Percentiles rank a stretch among this genome's conserved stretches.
Conservation (phyloP, 768 basidiomycete genomes). For the Strobilomyces confusus region DNA sequence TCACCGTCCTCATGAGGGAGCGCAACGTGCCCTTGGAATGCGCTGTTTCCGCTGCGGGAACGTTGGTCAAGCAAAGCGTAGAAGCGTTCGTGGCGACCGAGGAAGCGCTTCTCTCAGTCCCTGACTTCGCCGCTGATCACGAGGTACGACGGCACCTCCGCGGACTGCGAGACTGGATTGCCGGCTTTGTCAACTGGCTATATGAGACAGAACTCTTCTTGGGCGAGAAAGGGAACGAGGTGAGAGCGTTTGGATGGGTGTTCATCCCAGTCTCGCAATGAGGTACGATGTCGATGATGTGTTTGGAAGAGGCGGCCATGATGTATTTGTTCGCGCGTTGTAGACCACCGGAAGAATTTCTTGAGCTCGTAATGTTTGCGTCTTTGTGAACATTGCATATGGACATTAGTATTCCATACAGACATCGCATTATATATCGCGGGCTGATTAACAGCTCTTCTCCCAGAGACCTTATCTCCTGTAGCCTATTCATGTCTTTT, state of each 20-base stretch:
- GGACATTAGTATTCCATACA: neutral
- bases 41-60: conserved; percentile 31
- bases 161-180: conserved; percentile 53
- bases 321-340: conserved; percentile 4
- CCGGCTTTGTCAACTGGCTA: conserved; percentile 58
- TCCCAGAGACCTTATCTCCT: neutral
- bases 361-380: neutral
- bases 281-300: neutral
- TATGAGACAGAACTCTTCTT: conserved; percentile 64
- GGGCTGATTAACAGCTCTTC: neutral
- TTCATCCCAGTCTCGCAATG: conserved; percentile 36
- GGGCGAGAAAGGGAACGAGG: conserved; percentile 52
- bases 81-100: conserved; percentile 28
- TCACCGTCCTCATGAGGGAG: conserved; percentile 46
- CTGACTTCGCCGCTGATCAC: conserved; percentile 13
- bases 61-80: conserved; percentile 26
- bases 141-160: conserved; percentile 40
- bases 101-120: conserved; percentile 15
- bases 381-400: neutral
- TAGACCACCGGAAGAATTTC: conserved; percentile 1
- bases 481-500: too few species aligned
- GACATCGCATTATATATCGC: neutral
- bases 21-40: conserved; percentile 45
- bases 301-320: neutral
- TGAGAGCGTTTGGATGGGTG: conserved; percentile 60